Base-by-base conservation (phyloP, 768 basidiomycete genomes). In the Panellus pusillus region DNA sequence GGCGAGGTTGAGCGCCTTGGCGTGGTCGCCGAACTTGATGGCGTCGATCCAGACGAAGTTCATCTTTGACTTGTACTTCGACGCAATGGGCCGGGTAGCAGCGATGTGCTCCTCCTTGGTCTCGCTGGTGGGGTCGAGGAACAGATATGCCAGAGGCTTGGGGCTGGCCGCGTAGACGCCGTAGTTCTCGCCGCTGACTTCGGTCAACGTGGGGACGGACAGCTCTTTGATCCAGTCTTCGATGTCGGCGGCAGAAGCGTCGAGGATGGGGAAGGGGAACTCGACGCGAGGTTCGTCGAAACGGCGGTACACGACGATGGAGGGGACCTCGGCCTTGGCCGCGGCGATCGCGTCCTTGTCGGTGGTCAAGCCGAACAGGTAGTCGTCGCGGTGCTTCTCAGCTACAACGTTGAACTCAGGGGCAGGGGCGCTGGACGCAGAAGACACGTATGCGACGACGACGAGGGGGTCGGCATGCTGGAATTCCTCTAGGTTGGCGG, bases 41-140 rank as follows among this genome's bases (percentile, higher is more conserved):
- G 93, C 94, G 70, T 99, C 97, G 63, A 99, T 98, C 86, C 87
- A 96, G 57, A 98, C 96, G 70, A 98, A 97, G 85, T 97, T 97
- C 68, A 98, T 66, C 73, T 91, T 86, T 63, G 84, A 80, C 73
- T 91, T 93, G 78, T 82, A 83, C 66, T 86, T 82, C 47, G 83
- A 74, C 7, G 97, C 97, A 47, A 96, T 70, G 9, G 92, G 86
- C 62, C 78, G 83, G 61, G 98, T 67, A 37, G 77, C 70, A 20
- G 84, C 83, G 58, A 96, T 80, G 44, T 86, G 70, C 28, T 76
- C 75, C 13, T 90, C 79, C 61, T 81, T 85, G 54, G 78, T 76
- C 60, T 83, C 81, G 54, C 81, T 78, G 40, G 80, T 70, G 28
- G 95, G 88, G 70, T 98, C 93, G 62, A 95, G 64, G 77, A 99